These are phyloP conservation scores for Termitomyces sp. DNA, from an alignment of 768 basidiomycete genomes.

Conservation along the genomic window DNA sequence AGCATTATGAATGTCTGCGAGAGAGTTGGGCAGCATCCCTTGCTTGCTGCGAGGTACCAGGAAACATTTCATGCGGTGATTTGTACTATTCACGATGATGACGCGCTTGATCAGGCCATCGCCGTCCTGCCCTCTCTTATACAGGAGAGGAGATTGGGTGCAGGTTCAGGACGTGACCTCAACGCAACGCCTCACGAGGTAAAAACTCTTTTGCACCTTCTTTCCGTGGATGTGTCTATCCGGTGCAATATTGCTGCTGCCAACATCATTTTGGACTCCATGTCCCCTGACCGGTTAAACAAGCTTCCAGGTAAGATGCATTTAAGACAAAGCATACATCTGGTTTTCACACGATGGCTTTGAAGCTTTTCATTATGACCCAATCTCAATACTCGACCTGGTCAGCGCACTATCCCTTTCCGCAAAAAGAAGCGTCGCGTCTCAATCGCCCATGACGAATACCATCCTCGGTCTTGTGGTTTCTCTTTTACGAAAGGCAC, in stretches of 20 bases:
- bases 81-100: background rate
- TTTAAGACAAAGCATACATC: background rate
- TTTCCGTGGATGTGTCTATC: background rate
- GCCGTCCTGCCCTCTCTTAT: background rate
- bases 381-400: background rate
- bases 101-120: background rate
- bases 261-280: background rate
- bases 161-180: background rate
- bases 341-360: background rate
- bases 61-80: background rate
- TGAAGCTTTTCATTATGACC: background rate
- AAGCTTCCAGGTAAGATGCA: background rate
- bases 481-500: background rate
- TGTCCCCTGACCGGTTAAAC: background rate
- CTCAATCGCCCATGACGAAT: background rate
- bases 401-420: background rate
- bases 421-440: background rate
- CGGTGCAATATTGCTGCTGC: conserved; percentile 3
- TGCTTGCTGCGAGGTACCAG: background rate
- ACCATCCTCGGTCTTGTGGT: background rate
- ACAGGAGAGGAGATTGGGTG: background rate
- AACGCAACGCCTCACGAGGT: background rate
- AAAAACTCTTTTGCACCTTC: background rate
- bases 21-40: background rate
- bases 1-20: background rate